These are phyloP conservation scores for Sutorius eximius DNA, from an alignment of 1,284 basidiomycete genomes.

Conservation along the genomic window DNA sequence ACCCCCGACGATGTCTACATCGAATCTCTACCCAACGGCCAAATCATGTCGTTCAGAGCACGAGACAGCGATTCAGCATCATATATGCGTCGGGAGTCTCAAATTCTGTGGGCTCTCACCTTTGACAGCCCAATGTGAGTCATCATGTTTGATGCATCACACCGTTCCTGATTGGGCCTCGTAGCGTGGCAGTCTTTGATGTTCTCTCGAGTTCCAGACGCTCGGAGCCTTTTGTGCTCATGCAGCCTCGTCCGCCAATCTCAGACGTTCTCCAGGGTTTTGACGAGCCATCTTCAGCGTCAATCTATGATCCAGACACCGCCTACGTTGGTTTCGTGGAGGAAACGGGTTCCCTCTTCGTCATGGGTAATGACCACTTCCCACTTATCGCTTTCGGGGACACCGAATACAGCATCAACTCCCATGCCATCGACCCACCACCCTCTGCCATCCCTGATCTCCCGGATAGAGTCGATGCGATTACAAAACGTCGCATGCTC, in stretches of 20 bases:
- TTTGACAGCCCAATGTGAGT: slow-evolving; percentile 35
- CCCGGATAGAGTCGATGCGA: slow-evolving; percentile 43
- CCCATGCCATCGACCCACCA: slow-evolving; percentile 39
- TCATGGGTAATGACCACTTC: slow-evolving; percentile 71
- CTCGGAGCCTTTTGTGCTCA: slow-evolving; percentile 66
- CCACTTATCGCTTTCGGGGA: slow-evolving; percentile 74
- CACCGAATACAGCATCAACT: slow-evolving; percentile 34
- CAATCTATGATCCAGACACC: slow-evolving; percentile 50
- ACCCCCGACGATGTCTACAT: slow-evolving; percentile 78
- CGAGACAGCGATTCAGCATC: slow-evolving; percentile 27
- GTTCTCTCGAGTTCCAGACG: slow-evolving; percentile 52
- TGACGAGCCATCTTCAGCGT: slow-evolving; percentile 38
- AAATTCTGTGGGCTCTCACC: slow-evolving; percentile 46
- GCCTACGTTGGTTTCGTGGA: slow-evolving; percentile 76
- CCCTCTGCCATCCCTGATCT: slow-evolving; percentile 36
- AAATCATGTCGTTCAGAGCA: slow-evolving; percentile 70
- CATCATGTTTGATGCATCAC: not conserved
- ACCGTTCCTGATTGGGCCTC: not conserved
- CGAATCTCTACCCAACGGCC: slow-evolving; percentile 74
- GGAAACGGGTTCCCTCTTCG: slow-evolving; percentile 71
- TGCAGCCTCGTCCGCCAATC: slow-evolving; percentile 73
- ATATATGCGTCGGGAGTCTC: slow-evolving; percentile 35
- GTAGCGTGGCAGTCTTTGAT: slow-evolving; percentile 78
- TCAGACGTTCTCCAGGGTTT: slow-evolving; percentile 53
- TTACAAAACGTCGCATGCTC: slow-evolving; percentile 44